A percentile compares a stretch with the other conserved stretches of the same genome.
Evolutionary conservation across 2,329 filamentous ascomycete species (phyloP).

Genomic region (Colletotrichum tropicale): DNA sequence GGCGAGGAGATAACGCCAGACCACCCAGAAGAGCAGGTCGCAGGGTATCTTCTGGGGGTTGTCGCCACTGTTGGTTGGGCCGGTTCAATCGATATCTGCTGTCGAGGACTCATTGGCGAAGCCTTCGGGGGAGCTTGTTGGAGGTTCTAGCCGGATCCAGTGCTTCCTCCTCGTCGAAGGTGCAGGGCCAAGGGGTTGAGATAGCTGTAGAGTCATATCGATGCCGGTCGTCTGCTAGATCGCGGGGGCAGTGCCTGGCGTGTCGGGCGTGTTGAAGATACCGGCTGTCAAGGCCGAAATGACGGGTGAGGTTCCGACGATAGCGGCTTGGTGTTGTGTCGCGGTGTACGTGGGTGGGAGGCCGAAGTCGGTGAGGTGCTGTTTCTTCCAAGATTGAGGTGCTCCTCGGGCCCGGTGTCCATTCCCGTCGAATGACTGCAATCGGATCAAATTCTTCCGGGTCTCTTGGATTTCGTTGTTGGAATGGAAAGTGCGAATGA

Average conservation of each 20-base stretch:
- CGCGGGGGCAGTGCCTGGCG: not conserved
- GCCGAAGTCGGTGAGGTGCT: not conserved
- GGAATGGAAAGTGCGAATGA: not conserved
- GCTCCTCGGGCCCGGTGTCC: not conserved
- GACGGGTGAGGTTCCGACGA: not conserved
- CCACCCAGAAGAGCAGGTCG: slow-evolving; percentile 2
- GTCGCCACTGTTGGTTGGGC: not conserved
- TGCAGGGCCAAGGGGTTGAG: not conserved
- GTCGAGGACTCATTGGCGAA: not conserved
- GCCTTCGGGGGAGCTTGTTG: not conserved
- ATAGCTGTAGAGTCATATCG: not conserved
- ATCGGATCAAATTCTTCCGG: not conserved
- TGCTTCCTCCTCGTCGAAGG: not conserved
- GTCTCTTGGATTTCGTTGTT: not conserved
- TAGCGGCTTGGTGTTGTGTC: not conserved
- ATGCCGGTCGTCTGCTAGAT: not conserved
- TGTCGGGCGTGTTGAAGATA: not conserved
- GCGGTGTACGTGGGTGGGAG: not conserved
- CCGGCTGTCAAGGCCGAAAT: not conserved
- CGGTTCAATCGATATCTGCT: not conserved
- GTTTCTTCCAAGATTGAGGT: not conserved
- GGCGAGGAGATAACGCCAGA: not conserved
- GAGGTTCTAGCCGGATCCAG: not conserved
- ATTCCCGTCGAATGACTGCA: not conserved
- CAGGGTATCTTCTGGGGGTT: not conserved